Conservation (phyloP, 306 rosid genomes). For the Lathyrus sativus region DNA sequence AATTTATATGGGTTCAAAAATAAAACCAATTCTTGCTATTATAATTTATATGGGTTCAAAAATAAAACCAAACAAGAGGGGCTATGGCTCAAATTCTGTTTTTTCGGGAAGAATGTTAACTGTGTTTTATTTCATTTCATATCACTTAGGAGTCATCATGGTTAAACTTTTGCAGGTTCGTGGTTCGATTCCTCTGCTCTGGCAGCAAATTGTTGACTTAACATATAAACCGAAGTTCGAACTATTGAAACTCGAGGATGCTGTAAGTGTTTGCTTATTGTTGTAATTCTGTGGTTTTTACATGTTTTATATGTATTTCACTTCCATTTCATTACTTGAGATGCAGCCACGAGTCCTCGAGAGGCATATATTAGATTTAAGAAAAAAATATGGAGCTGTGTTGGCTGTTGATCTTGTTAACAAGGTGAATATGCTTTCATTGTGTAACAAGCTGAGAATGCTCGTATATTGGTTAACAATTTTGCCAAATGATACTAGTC, state of each 20-base stretch:
- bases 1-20: neutral
- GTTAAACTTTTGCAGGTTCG: slow-evolving; percentile 68
- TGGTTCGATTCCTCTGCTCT: slow-evolving; percentile 88
- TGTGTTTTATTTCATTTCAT: slow-evolving; percentile 29
- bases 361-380: slow-evolving; percentile 90
- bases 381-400: slow-evolving; percentile 91
- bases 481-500: slow-evolving; percentile 26
- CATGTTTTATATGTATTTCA: slow-evolving; percentile 40
- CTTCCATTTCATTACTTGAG: slow-evolving; percentile 41
- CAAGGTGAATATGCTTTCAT: slow-evolving; percentile 55
- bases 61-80: slow-evolving; percentile 27
- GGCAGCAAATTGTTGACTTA: slow-evolving; percentile 95
- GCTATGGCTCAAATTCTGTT: slow-evolving; percentile 23
- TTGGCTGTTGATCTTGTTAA: slow-evolving; percentile 89
- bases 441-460: slow-evolving; percentile 23
- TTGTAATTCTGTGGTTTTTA: slow-evolving; percentile 36
- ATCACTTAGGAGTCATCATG: slow-evolving; percentile 2
- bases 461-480: slow-evolving; percentile 30
- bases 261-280: slow-evolving; percentile 62
- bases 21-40: slow-evolving; percentile 10
- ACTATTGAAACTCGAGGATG: slow-evolving; percentile 72
- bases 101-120: slow-evolving; percentile 29
- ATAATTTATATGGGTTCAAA: neutral
- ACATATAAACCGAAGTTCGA: slow-evolving; percentile 93
- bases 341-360: slow-evolving; percentile 79